These are phyloP conservation scores for Phytophthora pluvialis DNA, from an alignment of 352 stramenopile genomes.

Conservation along the genomic window DNA sequence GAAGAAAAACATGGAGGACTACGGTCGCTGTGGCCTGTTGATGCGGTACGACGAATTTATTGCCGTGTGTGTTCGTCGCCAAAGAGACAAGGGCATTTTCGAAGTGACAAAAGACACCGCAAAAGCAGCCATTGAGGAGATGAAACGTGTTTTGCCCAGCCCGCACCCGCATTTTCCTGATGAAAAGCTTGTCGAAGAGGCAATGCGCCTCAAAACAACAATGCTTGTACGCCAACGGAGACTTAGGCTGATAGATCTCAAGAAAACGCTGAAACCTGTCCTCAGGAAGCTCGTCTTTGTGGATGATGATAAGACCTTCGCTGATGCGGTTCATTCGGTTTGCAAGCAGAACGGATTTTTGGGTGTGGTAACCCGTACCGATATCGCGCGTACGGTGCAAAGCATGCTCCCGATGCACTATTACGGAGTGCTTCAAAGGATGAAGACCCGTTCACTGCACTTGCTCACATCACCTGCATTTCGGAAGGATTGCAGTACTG, in stretches of 20 bases:
- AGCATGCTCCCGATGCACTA: slow-evolving; percentile 48
- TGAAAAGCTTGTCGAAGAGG: slow-evolving; percentile 38
- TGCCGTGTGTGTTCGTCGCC: slow-evolving; percentile 44
- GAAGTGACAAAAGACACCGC: slow-evolving; percentile 23
- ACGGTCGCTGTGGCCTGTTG: slow-evolving; percentile 52
- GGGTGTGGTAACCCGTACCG: slow-evolving; percentile 40
- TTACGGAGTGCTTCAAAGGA: slow-evolving; percentile 41
- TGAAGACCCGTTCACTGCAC: slow-evolving; percentile 1
- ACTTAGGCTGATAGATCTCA: slow-evolving; percentile 53
- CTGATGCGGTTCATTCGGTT: slow-evolving; percentile 47
- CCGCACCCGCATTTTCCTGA: slow-evolving; percentile 57
- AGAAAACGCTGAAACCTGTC: slow-evolving; percentile 47
- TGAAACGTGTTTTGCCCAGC: slow-evolving; percentile 59
- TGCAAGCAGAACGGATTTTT: slow-evolving; percentile 45
- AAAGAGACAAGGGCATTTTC: slow-evolving; percentile 25
- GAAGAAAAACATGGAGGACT: slow-evolving; percentile 37
- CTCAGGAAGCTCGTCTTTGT: slow-evolving; percentile 47
- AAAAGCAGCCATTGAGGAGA: slow-evolving; percentile 41
- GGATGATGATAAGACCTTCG: slow-evolving; percentile 52
- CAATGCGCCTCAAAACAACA: slow-evolving; percentile 46
- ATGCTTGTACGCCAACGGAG: slow-evolving; percentile 46
- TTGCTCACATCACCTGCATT: slow-evolving; percentile 28
- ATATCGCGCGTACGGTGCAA: slow-evolving; percentile 44
- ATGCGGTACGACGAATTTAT: slow-evolving; percentile 71
- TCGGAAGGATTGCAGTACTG: slow-evolving; percentile 34